A percentile compares a stretch with the other conserved stretches of the same genome.
These are phyloP conservation scores for Sporothrix mexicana DNA, from an alignment of 2,329 filamentous ascomycete genomes.

Conservation along the genomic window DNA sequence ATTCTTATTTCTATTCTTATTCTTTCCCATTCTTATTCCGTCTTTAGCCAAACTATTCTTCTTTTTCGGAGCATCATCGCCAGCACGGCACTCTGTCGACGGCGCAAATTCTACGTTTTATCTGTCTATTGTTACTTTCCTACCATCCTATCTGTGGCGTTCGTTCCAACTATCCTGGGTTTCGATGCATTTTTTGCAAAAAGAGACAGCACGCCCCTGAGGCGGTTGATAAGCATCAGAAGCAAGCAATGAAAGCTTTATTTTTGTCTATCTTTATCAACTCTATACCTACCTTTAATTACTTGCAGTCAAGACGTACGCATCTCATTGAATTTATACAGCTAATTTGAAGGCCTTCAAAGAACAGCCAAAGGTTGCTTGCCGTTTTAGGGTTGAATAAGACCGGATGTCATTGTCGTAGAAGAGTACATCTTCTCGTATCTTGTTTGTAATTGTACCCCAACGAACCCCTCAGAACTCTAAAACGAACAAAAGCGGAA, in stretches of 20 bases:
- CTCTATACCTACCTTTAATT: too few relatives aligned
- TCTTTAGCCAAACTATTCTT: background rate
- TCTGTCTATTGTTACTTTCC: background rate
- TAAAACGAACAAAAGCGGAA: background rate
- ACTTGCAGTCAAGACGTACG: too few relatives aligned
- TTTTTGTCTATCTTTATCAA: too few relatives aligned
- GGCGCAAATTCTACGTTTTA: conserved; percentile 9
- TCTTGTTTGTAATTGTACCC: background rate
- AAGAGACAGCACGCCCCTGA: background rate
- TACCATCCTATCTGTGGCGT: background rate
- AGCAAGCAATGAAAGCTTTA: too few relatives aligned
- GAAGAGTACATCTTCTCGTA: background rate
- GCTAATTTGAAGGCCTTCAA: too few relatives aligned
- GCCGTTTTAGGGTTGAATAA: background rate
- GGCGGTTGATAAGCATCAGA: too few relatives aligned
- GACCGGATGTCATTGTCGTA: background rate
- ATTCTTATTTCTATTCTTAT: conserved; percentile 13
- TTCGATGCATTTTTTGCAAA: background rate
- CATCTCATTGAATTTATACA: too few relatives aligned
- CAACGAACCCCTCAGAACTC: conserved; percentile 8
- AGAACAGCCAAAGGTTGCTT: too few relatives aligned
- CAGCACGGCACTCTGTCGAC: too few relatives aligned
- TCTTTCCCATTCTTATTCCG: background rate
- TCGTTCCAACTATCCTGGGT: background rate
- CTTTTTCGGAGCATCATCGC: too few relatives aligned